Evolutionary conservation across 2,329 filamentous ascomycete species (phyloP).

Genomic region (Emydomyces testavorans): DNA sequence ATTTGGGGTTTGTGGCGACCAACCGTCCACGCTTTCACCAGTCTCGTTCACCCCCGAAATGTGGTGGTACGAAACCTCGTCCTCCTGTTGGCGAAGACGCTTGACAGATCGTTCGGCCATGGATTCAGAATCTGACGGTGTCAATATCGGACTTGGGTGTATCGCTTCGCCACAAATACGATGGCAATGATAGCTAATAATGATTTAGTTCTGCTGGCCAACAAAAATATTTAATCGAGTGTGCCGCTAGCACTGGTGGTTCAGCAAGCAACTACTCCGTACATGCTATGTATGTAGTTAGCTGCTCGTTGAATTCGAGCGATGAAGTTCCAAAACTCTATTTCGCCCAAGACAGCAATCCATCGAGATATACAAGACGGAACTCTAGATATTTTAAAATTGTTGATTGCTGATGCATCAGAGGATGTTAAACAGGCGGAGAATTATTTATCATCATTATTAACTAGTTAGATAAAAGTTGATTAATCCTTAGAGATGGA

Average conservation of each 20-base stretch:
- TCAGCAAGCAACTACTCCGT: too few species aligned
- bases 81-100: slow-evolving; percentile 15
- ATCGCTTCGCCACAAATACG: slow-evolving; percentile 11
- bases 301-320: neutral
- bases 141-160: slow-evolving; percentile 2
- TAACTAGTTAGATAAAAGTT: too few species aligned
- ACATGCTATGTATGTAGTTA: too few species aligned
- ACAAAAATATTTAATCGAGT: slow-evolving; percentile 6
- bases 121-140: slow-evolving; percentile 12
- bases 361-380: too few species aligned
- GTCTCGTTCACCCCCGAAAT: slow-evolving; percentile 10
- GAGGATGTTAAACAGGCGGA: too few species aligned
- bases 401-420: too few species aligned
- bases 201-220: too few species aligned
- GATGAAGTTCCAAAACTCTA: neutral
- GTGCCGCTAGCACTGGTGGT: neutral
- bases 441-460: too few species aligned
- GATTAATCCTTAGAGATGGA: too few species aligned
- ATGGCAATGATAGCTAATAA: too few species aligned
- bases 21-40: slow-evolving; percentile 18
- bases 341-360: neutral
- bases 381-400: too few species aligned
- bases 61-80: slow-evolving; percentile 16
- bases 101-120: slow-evolving; percentile 15
- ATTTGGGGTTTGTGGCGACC: slow-evolving; percentile 15